A percentile compares a stretch with the other conserved stretches of the same genome.
These are phyloP conservation scores for Penicillium dipodomyicola DNA, from an alignment of 495 filamentous ascomycete species.

Conservation along the genomic window DNA sequence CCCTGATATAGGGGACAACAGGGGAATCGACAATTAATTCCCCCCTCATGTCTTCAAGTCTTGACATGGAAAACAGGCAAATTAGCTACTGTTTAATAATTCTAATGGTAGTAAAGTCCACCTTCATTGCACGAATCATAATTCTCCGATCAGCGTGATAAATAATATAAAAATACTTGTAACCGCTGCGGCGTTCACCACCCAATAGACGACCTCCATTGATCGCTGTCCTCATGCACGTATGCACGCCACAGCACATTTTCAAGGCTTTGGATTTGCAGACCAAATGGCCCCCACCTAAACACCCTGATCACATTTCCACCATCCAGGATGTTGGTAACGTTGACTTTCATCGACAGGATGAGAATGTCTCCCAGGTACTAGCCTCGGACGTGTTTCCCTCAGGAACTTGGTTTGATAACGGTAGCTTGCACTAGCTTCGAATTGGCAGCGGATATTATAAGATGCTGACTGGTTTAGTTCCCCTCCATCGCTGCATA, in stretches of 20 bases:
- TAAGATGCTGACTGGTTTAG: slow-evolving; percentile 1
- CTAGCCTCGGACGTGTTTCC: slow-evolving; percentile 3
- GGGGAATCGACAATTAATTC: slow-evolving; percentile 10
- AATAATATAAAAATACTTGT: slow-evolving; percentile 22
- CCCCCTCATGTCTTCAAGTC: slow-evolving; percentile 23
- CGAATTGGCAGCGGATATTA: slow-evolving; percentile 2
- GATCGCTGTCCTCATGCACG: slow-evolving; percentile 6
- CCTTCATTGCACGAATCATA: slow-evolving; percentile 15
- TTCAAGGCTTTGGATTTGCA: neutral
- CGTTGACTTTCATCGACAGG: slow-evolving; percentile 14
- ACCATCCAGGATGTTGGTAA: slow-evolving; percentile 12
- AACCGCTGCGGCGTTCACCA: slow-evolving; percentile 36
- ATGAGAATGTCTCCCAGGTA: neutral
- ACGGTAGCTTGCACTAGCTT: neutral
- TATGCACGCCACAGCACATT: slow-evolving; percentile 28
- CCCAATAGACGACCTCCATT: slow-evolving; percentile 19
- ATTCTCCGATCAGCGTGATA: slow-evolving; percentile 11
- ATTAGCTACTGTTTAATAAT: slow-evolving; percentile 23
- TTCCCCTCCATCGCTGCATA: neutral
- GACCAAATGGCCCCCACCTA: slow-evolving; percentile 7
- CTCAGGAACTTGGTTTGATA: neutral
- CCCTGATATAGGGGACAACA: slow-evolving; percentile 21
- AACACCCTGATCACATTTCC: slow-evolving; percentile 10
- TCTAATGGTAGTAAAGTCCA: slow-evolving; percentile 27
- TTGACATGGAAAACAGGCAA: slow-evolving; percentile 17